These are phyloP conservation scores for Boletales sp. DNA, from an alignment of 768 basidiomycete genomes.

Conservation along the genomic window DNA sequence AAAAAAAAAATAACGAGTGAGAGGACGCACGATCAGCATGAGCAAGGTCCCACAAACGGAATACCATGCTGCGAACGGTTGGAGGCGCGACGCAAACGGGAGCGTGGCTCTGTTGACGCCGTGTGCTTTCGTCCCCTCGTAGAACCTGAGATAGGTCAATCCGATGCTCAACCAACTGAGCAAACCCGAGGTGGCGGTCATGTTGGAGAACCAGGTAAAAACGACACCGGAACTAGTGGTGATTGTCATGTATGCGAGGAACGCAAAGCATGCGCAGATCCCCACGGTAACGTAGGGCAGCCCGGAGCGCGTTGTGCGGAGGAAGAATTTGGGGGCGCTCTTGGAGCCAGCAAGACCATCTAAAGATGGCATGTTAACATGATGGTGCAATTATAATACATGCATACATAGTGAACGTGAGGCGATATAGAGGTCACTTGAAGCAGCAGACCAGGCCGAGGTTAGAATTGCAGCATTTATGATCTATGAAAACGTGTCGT, in stretches of 20 bases:
- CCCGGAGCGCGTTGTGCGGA: conserved; percentile 35
- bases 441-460: conserved; percentile 40
- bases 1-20: no score
- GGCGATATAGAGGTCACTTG: conserved; percentile 39
- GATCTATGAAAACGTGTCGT: conserved; percentile 11
- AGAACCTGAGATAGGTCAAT: conserved; percentile 46
- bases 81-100: conserved; percentile 41
- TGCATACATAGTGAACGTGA: conserved; percentile 37
- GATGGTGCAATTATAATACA: background rate
- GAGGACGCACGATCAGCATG: conserved; percentile 33
- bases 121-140: conserved; percentile 45
- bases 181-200: conserved; percentile 38
- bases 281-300: conserved; percentile 43
- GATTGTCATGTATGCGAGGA: conserved; percentile 42
- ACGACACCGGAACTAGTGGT: conserved; percentile 32
- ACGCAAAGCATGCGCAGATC: conserved; percentile 28
- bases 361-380: conserved; percentile 26
- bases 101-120: conserved; percentile 45
- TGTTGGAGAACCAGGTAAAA: conserved; percentile 40
- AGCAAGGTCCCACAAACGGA: conserved; percentile 25
- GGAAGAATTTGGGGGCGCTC: conserved; percentile 53
- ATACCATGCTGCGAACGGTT: conserved; percentile 42
- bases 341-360: conserved; percentile 50
- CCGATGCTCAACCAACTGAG: conserved; percentile 44
- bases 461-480: conserved; percentile 44